Conservation (phyloP, 805 yeast species). For the Yamadazyma akitaensis region DNA sequence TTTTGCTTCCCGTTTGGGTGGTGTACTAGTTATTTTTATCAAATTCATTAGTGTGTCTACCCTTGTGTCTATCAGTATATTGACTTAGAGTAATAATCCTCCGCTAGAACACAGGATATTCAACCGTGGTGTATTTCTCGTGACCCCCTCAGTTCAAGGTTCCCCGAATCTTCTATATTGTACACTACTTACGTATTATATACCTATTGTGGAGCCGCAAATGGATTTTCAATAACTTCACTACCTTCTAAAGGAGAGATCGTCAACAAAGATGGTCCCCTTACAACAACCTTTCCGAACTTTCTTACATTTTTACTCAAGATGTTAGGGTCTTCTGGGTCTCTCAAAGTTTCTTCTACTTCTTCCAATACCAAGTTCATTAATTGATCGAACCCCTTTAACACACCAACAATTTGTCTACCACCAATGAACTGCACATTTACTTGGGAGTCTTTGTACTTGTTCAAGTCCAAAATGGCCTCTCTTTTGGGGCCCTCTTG, state of each 20-base stretch:
- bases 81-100: no score
- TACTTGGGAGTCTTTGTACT: conserved; percentile 68
- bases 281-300: conserved; percentile 76
- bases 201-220: conserved; percentile 17
- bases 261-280: conserved; percentile 77
- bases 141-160: no score
- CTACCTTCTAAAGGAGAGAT: conserved; percentile 73
- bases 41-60: no score
- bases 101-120: no score
- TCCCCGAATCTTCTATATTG: neutral
- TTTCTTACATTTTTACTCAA: conserved; percentile 58
- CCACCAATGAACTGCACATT: conserved; percentile 84
- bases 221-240: conserved; percentile 70
- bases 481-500: conserved; percentile 84
- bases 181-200: neutral
- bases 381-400: conserved; percentile 81
- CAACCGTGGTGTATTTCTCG: no score
- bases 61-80: no score
- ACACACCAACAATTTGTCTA: conserved; percentile 71
- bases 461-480: conserved; percentile 77
- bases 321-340: conserved; percentile 58
- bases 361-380: conserved; percentile 77
- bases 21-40: no score
- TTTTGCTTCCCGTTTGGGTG: no score
- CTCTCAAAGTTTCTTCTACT: conserved; percentile 64